phyloP scores from a whole-genome alignment of 75 land plant species.

The Picea sitchensis region DNA sequence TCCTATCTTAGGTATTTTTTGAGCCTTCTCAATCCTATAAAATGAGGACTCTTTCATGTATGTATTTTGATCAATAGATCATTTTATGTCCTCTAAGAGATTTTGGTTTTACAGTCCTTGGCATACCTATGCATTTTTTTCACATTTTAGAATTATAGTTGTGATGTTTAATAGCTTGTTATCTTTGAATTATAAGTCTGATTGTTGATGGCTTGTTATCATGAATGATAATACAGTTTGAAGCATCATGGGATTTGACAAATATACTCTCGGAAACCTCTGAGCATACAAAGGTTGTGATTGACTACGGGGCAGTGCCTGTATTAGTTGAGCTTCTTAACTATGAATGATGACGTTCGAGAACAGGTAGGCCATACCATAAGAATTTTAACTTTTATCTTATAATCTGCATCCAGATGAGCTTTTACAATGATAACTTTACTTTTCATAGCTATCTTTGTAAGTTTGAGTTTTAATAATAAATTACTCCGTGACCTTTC shows the following conservation, averaged over 20 bases:
- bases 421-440: no score
- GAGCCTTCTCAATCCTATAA: no score
- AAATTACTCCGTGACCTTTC: neutral
- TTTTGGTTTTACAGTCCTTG: no score
- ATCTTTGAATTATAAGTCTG: neutral
- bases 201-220: neutral
- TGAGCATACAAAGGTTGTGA: conserved; percentile 82
- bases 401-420: no score
- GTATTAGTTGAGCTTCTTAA: conserved; percentile 75
- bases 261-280: conserved; percentile 93
- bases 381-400: no score
- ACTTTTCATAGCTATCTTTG: neutral
- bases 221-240: conserved; percentile 44
- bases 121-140: no score
- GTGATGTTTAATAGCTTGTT: neutral
- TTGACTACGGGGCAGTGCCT: conserved; percentile 87
- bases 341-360: conserved; percentile 81
- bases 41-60: no score
- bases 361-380: conserved; percentile 62
- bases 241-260: conserved; percentile 92
- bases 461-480: neutral
- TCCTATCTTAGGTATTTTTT: no score
- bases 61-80: no score
- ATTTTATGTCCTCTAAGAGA: no score
- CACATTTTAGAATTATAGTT: no score